A percentile compares a stretch with the other conserved stretches of the same genome.
These are phyloP conservation scores for Kodamaea kakaduensis DNA, from an alignment of 805 yeast species.

Conservation along the genomic window DNA sequence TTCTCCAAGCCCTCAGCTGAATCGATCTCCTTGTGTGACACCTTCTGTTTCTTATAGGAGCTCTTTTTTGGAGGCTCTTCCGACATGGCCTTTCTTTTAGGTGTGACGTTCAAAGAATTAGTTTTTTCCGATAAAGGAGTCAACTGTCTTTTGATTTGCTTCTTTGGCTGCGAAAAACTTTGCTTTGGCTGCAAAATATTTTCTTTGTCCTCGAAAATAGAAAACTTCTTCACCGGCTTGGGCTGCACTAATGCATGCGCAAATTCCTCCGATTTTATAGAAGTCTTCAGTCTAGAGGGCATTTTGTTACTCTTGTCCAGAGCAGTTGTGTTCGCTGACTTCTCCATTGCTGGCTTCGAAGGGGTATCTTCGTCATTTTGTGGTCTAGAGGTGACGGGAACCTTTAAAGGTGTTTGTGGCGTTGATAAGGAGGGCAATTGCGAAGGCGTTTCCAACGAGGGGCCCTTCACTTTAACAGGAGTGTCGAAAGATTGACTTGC, in stretches of 20 bases:
- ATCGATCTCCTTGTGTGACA: conserved; percentile 15
- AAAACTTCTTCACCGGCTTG: conserved; percentile 7
- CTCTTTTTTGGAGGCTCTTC: conserved; percentile 30
- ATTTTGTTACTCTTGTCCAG: too few species aligned
- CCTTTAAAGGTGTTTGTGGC: conserved; percentile 1
- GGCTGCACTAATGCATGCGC: neutral
- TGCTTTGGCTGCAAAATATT: conserved; percentile 13
- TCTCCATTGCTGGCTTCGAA: conserved; percentile 4
- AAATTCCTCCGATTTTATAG: neutral
- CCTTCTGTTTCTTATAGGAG: conserved; percentile 17
- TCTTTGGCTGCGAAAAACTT: too few species aligned
- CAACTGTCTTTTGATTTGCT: conserved; percentile 14
- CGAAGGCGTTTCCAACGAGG: neutral
- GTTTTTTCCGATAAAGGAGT: conserved; percentile 28
- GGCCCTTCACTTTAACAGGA: too few species aligned
- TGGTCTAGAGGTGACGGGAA: neutral
- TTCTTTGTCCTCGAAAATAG: conserved; percentile 13
- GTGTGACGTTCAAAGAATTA: conserved; percentile 11
- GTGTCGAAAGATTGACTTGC: too few species aligned
- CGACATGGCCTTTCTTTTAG: conserved; percentile 25
- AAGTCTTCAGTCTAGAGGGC: too few species aligned
- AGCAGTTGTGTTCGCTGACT: conserved; percentile 1
- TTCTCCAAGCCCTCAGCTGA: conserved; percentile 28
- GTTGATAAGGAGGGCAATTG: neutral
- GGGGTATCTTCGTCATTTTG: conserved; percentile 1